A percentile compares a stretch with the other conserved stretches of the same genome.
These are phyloP conservation scores for Penicillium longicatenatum DNA, from an alignment of 495 filamentous ascomycete genomes.

Conservation along the genomic window DNA sequence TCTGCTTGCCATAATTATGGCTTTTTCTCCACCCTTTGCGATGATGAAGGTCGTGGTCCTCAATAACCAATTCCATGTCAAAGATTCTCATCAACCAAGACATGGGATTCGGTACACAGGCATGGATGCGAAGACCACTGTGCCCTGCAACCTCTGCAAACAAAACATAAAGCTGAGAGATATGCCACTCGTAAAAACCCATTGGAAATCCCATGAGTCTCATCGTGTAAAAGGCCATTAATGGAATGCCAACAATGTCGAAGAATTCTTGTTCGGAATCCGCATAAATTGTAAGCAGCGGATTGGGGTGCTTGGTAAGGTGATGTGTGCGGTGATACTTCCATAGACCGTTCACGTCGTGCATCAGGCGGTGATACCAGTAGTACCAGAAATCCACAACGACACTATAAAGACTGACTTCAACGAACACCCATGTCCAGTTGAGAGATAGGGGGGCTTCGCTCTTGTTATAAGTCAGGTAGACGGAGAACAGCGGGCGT, in stretches of 20 bases:
- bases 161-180: conserved; percentile 37
- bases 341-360: conserved; percentile 35
- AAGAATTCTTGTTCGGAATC: conserved; percentile 41
- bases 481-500: conserved; percentile 21
- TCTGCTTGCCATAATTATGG: conserved; percentile 44
- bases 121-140: conserved; percentile 36
- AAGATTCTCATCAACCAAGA: conserved; percentile 29
- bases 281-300: conserved; percentile 36
- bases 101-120: conserved; percentile 26
- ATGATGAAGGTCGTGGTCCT: conserved; percentile 44
- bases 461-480: conserved; percentile 17
- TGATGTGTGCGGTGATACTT: conserved; percentile 43
- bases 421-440: conserved; percentile 33
- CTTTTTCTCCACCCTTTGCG: conserved; percentile 41
- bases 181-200: conserved; percentile 43
- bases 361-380: conserved; percentile 35
- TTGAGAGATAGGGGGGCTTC: conserved; percentile 45
- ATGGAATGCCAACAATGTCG: conserved; percentile 34
- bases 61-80: conserved; percentile 37
- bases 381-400: conserved; percentile 45
- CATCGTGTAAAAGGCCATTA: conserved; percentile 33
- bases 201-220: conserved; percentile 34
- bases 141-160: conserved; percentile 39
- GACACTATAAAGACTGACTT: conserved; percentile 35
- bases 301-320: conserved; percentile 41